Percentiles rank a stretch among this genome's conserved stretches.
Evolutionary conservation across 257 asterid genomes (phyloP).

Genomic region (Paulownia fortunei): DNA sequence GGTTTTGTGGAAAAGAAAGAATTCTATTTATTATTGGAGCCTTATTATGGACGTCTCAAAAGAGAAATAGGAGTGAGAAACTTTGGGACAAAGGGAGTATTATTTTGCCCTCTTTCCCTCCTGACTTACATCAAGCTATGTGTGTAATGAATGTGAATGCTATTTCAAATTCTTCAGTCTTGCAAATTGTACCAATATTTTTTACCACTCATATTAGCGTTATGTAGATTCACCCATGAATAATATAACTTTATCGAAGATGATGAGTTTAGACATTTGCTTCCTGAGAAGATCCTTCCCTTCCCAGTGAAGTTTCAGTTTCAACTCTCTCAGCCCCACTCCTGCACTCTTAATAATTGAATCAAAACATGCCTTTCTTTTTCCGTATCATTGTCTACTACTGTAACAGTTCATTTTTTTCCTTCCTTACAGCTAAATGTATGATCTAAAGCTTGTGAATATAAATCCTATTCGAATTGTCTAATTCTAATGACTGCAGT

Average conservation of each 20-base stretch:
- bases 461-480: conserved; percentile 3
- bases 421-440: neutral
- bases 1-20: neutral
- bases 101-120: neutral
- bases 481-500: conserved; percentile 50
- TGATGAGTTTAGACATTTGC: neutral
- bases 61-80: neutral
- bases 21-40: neutral
- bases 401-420: neutral
- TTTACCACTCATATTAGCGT: neutral
- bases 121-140: neutral
- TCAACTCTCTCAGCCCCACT: neutral
- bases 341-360: neutral
- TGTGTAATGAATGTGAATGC: neutral
- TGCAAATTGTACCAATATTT: neutral
- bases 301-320: neutral
- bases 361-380: neutral
- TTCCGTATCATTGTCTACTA: neutral
- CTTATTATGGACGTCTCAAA: no score
- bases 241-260: neutral
- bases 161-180: neutral
- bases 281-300: neutral
- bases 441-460: neutral
- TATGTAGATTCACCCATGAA: no score
- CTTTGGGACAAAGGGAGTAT: neutral